Evolutionary conservation across 2,329 filamentous ascomycete species (phyloP), one percentile per base, ranked within the genome.

Genomic region (Claviceps fusiformis): DNA sequence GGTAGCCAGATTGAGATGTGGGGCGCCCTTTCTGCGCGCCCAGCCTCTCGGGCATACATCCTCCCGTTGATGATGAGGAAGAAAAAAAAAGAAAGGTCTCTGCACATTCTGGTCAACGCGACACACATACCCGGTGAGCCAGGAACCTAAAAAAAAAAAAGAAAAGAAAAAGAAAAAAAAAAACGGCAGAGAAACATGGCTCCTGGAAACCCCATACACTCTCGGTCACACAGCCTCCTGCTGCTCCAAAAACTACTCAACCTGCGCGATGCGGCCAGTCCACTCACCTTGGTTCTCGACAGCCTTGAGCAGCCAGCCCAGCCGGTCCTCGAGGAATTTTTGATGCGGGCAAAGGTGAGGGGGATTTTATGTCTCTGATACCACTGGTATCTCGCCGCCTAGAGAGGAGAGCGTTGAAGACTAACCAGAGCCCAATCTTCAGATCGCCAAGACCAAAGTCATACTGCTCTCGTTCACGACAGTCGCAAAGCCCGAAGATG

Each of bases 241-340:
- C 75, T 95, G 2, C 83, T 95, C 55, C 87, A 90, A 59, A 91
- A 89, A 65, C 75, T 95, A 2, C 76, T 95, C 59, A 88, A 84
- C 64, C 75, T 89, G 55, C 80, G 89, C 59, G 87, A 93, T 68
- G 83, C 82, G 55, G 83, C 86, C 15, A 95, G 89, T 51, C 92
- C 92, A 3, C 82, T 97, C 64, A 96, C 91, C 0, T 74, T 97
- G 31, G 71, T 96, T 3, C 76, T 95, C 55, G 92, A 97, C 69
- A 88, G 79, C 39, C 75, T 96, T 35, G 89, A 95, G 71, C 90
- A 95, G 70, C 82, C 84, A 31, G 87, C 83, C 7, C 77, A 75
- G 35, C 83, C 84, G 0, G 71, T 95, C 4, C 60, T 92, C 2
- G 71, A 74, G 19, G 90, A 95, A 68, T 88, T 92, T 68, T 80